Percentiles rank a stretch among this genome's conserved stretches.
Evolutionary conservation across 371 early-diverging fungal species (phyloP).

Genomic region (Chytridiales sp.): DNA sequence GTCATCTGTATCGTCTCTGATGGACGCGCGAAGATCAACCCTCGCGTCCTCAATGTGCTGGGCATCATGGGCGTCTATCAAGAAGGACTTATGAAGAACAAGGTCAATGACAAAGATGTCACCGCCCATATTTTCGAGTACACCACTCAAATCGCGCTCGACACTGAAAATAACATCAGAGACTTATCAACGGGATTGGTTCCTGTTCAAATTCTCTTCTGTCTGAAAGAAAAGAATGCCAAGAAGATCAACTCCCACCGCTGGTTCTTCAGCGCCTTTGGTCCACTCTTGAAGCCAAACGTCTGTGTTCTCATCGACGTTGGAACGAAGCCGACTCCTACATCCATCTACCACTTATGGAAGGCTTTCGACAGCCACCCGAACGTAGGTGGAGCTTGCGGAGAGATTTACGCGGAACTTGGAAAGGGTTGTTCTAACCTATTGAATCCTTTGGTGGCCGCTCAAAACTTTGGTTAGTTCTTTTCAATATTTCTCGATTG

Average conservation of each 20-base stretch:
- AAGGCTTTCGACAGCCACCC: conserved; percentile 89
- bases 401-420: conserved; percentile 89
- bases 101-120: conserved; percentile 47
- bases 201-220: conserved; percentile 88
- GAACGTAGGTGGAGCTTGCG: conserved; percentile 85
- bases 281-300: conserved; percentile 80
- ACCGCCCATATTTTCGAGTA: conserved; percentile 88
- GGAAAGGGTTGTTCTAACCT: conserved; percentile 46
- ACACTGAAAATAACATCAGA: conserved; percentile 54
- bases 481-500: conserved; percentile 2
- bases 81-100: conserved; percentile 69
- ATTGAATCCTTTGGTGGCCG: conserved; percentile 54
- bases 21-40: conserved; percentile 60
- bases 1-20: conserved; percentile 75
- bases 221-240: conserved; percentile 70
- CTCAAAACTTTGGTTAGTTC: conserved; percentile 87
- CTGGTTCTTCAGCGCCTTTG: conserved; percentile 96
- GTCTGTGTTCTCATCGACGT: conserved; percentile 90
- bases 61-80: conserved; percentile 88
- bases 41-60: conserved; percentile 74
- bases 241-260: conserved; percentile 88
- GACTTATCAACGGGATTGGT: conserved; percentile 47
- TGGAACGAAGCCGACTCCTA: conserved; percentile 82
- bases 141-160: conserved; percentile 81
- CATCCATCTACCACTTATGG: conserved; percentile 88